Evolutionary conservation across 2,329 filamentous ascomycete species (phyloP).

Genomic region (Fusarium nematophilum): DNA sequence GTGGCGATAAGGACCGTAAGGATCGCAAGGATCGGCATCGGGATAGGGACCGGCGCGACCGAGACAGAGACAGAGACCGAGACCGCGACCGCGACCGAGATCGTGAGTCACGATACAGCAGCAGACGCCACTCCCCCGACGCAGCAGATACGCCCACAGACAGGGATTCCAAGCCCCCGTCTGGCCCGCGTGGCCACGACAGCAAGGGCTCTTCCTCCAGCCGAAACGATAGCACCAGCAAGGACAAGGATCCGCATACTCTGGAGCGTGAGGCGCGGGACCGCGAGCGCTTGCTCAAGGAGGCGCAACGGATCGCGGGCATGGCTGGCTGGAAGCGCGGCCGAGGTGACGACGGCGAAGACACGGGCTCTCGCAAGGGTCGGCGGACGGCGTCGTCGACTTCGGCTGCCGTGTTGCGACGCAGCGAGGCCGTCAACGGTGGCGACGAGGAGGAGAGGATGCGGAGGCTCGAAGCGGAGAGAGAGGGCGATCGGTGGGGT

Average conservation of each 20-base stretch:
- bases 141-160: constrained; percentile 47
- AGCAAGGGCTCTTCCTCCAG: constrained; percentile 51
- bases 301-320: constrained; percentile 73
- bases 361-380: constrained; percentile 54
- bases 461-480: constrained; percentile 68
- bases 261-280: constrained; percentile 75
- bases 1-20: constrained; percentile 50
- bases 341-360: constrained; percentile 56
- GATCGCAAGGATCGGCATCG: constrained; percentile 54
- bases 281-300: constrained; percentile 74
- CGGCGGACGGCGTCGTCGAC: constrained; percentile 50
- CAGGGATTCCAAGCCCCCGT: constrained; percentile 56
- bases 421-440: constrained; percentile 60
- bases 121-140: constrained; percentile 46
- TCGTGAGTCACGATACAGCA: constrained; percentile 48
- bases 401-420: constrained; percentile 48
- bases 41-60: constrained; percentile 50
- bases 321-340: constrained; percentile 63
- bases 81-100: constrained; percentile 50
- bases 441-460: constrained; percentile 65
- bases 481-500: constrained; percentile 65
- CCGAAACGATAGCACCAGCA: constrained; percentile 38
- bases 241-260: constrained; percentile 70
- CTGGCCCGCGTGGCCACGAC: constrained; percentile 54
- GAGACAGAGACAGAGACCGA: constrained; percentile 49